Base-by-base conservation (phyloP, 768 basidiomycete species). In the Agaricus subrufescens region DNA sequence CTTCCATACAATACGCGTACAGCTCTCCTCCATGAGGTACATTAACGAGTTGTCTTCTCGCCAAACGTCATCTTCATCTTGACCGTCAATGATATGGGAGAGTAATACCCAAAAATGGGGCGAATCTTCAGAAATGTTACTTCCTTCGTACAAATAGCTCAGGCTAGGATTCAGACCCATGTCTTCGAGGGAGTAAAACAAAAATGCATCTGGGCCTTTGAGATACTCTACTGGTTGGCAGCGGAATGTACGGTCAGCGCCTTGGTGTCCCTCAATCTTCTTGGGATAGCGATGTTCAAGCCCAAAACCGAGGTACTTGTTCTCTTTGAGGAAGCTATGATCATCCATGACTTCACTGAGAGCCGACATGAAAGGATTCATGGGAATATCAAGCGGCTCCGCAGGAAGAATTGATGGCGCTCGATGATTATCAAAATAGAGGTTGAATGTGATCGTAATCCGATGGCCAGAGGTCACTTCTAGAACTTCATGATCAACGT, bases 381-480 rank as follows among this genome's bases (percentile, higher is more conserved):
- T 52, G 15, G 49, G 37, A n/a, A 45, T 37, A 25, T 23, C 45
- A n/a, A 19, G 4, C 23, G 7, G 27, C 23, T 50, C 27, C 15
- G 19, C n/a, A 3, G 31, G 48, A 19, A 29, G 14, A 11, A 55
- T 30, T 7, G 44, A 19, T 6, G 40, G 15, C 29, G 38, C n/a
- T 26, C 30, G 7, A 1, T 45, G 46, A 4, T 61, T 56, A 27
- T 54, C 62, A 45, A 69, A 67, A 58, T 70, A 74, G 37, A 75
- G 72, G 60, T 75, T 75, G 63, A 74, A 77, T 0, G 74, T 77
- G 40, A 77, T 58, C 0, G 75, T 75, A 5, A 79, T 67, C 1
- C 75, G 68, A 60, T 74, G 59, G 0, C 77, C 76, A 0, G 72
- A 68, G 0, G 52, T 60, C 7, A 77, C 72, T 8, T 62, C 60